Evolutionary conservation across 1,284 basidiomycete species (phyloP).

Genomic region (Dichomitus squalens): DNA sequence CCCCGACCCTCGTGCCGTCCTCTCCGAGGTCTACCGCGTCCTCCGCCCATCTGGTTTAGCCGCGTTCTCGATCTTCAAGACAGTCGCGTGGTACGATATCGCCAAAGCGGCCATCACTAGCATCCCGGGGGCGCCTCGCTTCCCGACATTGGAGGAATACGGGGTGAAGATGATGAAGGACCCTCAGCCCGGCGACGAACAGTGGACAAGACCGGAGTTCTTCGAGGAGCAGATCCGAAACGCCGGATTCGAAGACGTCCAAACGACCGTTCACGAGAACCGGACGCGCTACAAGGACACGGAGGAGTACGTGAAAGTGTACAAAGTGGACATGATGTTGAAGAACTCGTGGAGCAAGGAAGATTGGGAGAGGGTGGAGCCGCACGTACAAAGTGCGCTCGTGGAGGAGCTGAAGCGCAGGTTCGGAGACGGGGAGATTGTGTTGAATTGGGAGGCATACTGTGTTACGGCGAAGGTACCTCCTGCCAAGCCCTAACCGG

Average conservation of each 20-base stretch:
- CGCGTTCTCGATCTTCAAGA: slow-evolving; percentile 2
- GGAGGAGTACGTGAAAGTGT: slow-evolving; percentile 2
- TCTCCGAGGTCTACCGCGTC: not conserved
- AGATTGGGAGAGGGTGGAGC: not conserved
- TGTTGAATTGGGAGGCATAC: slow-evolving; percentile 1
- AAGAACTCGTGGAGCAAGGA: not conserved
- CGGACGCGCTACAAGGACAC: slow-evolving; percentile 1
- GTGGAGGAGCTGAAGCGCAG: not conserved
- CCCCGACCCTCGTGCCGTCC: not conserved
- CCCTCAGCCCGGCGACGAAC: not conserved
- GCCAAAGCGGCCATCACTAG: not conserved
- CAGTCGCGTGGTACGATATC: not conserved
- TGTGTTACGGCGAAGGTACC: not conserved
- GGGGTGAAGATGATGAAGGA: not conserved
- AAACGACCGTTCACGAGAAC: not conserved
- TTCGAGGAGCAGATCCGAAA: slow-evolving; percentile 1
- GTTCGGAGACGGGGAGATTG: not conserved
- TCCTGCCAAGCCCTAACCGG: not conserved
- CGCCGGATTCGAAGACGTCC: slow-evolving; percentile 1
- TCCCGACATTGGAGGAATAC: not conserved
- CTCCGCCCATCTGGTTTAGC: not conserved
- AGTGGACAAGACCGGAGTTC: not conserved
- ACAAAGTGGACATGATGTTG: not conserved
- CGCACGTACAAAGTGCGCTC: not conserved
- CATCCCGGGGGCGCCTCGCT: not conserved